Base-by-base conservation (phyloP, 2,329 filamentous ascomycete species). In the Nemania serpens region DNA sequence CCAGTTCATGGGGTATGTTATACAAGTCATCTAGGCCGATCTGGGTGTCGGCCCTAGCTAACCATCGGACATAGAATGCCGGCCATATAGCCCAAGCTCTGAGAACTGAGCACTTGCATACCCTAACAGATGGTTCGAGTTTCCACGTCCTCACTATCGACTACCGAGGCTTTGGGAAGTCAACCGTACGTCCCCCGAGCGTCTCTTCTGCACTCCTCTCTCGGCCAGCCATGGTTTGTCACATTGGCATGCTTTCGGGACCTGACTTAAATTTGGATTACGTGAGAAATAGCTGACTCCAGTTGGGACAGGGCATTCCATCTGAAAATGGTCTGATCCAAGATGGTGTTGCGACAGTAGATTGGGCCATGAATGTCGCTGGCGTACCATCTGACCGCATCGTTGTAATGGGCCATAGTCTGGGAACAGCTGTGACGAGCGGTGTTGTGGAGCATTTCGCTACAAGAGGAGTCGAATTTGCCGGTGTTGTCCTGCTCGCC, bases 91-190 rank as follows among this genome's bases (percentile, higher is more conserved):
- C 89, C 17, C 91, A 96, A 74, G 87, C 86, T 61, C 84, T 88
- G 73, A 87, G 94, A 15, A 89, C 92, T 2, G 82, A 87, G 34
- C 90, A 87, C 58, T 96, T 96, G 74, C 91, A 93, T 68, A 83
- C 88, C 46, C 79, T 97, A 43, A 86, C 92, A 3, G 85, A 89
- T 54, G 86, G 88, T 2, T 90, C 89, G 1, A 84, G 83, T 0
- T 87, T 93, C 56, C 93, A 97, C 72, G 84, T 97, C 46, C 80
- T 97, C n/a, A 86, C 91, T 41, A 87, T 97, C 69, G 93, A 97
- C 79, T 97, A 97, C 76, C 89, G 93, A 17, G 93, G 93, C 6
- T 97, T 91, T 68, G 93, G 93, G 0, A 82, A 85, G 41, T 95
- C 91, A 9, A 91, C 88, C 0, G 62, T 64, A 56, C 1, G 48